phyloP scores from a whole-genome alignment of 257 asterid genomes.

The Petunia axillaris region DNA sequence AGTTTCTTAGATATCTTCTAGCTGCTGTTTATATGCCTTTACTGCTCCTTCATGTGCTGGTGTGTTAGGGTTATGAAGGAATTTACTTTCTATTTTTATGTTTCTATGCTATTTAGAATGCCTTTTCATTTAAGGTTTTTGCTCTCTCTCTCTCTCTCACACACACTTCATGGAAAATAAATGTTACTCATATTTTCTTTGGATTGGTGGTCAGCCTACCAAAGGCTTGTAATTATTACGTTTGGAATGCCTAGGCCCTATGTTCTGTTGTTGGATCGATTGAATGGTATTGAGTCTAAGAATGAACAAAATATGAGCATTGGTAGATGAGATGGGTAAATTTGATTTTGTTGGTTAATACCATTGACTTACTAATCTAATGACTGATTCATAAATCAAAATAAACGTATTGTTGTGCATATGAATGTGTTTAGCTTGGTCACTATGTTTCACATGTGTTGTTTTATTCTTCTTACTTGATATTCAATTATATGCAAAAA shows the following conservation, averaged over 20 bases:
- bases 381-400: neutral
- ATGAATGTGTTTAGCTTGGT: neutral
- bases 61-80: neutral
- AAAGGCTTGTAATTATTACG: neutral
- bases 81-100: neutral
- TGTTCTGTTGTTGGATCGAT: neutral
- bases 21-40: neutral
- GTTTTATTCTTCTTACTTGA: neutral
- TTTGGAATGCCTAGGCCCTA: neutral
- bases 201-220: neutral
- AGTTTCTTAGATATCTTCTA: conserved; percentile 25
- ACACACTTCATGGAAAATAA: neutral
- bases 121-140: neutral
- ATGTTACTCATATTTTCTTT: neutral
- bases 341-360: neutral
- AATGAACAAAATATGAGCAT: neutral
- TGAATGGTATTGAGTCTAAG: neutral
- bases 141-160: neutral
- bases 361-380: neutral
- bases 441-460: neutral
- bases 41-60: neutral
- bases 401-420: neutral
- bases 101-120: neutral
- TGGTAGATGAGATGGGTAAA: neutral
- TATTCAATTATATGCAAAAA: neutral